Percentiles rank a stretch among this genome's conserved stretches.
Conservation (phyloP, 306 rosid genomes). For the Vachellia pachyceras region DNA sequence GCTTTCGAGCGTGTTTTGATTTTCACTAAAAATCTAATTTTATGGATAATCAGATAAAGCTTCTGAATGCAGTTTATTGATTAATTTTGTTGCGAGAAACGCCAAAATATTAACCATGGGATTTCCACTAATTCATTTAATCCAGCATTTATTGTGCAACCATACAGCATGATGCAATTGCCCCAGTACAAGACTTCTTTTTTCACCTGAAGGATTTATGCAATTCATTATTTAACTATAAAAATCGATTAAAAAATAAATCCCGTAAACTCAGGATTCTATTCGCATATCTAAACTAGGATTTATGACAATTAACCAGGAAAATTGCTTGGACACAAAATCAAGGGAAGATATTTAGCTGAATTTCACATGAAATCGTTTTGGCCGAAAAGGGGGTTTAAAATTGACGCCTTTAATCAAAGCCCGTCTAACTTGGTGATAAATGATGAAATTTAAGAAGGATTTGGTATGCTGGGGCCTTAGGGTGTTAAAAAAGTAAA, state of each 20-base stretch:
- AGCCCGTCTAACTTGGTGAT: not conserved
- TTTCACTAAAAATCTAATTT: too few relatives aligned
- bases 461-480: not conserved
- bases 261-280: not conserved
- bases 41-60: too few relatives aligned
- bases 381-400: not conserved
- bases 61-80: too few relatives aligned
- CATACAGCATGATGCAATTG: too few relatives aligned
- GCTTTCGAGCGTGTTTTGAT: too few relatives aligned
- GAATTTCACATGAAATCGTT: not conserved
- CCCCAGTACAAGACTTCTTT: too few relatives aligned
- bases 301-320: not conserved
- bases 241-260: not conserved
- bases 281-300: not conserved
- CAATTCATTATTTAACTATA: not conserved
- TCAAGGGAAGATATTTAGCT: not conserved
- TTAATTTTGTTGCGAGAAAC: too few relatives aligned
- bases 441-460: not conserved
- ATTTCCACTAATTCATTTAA: too few relatives aligned
- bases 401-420: not conserved
- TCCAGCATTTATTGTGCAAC: too few relatives aligned
- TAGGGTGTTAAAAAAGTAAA: not conserved
- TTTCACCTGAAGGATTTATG: not conserved
- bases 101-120: too few relatives aligned
- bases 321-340: not conserved